Evolutionary conservation across 345 rosid species (phyloP), one percentile per base, ranked within the genome.

Genomic region (Eucalyptus marginata): DNA sequence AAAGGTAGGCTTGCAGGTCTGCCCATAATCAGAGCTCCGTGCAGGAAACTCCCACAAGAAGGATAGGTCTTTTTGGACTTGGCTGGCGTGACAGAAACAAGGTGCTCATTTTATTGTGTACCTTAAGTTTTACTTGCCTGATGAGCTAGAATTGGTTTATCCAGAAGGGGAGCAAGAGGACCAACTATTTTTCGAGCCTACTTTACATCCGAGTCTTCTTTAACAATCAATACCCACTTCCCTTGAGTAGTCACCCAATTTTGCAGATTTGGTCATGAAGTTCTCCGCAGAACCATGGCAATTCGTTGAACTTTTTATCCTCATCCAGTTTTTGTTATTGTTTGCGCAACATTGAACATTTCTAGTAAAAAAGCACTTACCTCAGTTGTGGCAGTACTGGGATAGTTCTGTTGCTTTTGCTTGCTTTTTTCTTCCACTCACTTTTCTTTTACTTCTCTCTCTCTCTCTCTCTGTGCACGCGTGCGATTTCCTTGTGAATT

Each of bases 61-160:
- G 91, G 92, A 90, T 89, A 31, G 91, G 96, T 54, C 89, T 95
- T 86, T 96, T 96, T 88, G 95, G 95, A 58, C 93, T 95, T 88
- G 95, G 96, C 46, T 96, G 99, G 99, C 96, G 95, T 7, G 97
- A 97, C 91, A 90, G 89, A 90, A 95, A 89, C 94, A 97, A 96
- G 99, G 99, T 95, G 91, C 52, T 59, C 59, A 44, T 54, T 50
- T n/a, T 36, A 86, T 52, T 20, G 84, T 11, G 47, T 76, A 40
- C 47, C 47, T 76, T 40, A 20, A 10, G 15, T 76, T 11, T 76
- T 76, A 36, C 47, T 43, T 9, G 15, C 47, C 47, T 13, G 9
- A 76, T 76, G 43, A 20, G 46, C 47, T 20, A 36, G 47, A 43
- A 40, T 40, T 11, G 47, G 46, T 76, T 76, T 36, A 76, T 11